A percentile compares a stretch with the other conserved stretches of the same genome.
Evolutionary conservation across 441 rosid genomes (phyloP).

Genomic region (Oxalis stricta): DNA sequence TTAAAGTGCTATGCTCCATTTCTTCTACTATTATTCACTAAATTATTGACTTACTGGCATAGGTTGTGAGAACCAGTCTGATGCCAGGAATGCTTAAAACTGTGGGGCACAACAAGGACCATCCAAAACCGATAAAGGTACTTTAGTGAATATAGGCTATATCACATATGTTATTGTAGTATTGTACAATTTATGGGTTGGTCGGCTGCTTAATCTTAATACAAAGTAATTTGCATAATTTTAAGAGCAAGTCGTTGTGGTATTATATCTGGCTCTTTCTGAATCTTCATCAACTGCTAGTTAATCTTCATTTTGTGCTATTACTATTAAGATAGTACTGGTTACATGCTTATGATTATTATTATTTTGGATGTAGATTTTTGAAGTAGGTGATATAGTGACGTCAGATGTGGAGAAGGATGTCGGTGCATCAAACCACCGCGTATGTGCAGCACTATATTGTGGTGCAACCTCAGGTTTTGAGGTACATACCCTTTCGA

Average conservation of each 20-base stretch:
- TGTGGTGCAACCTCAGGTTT: conserved; percentile 93
- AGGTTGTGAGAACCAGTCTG: conserved; percentile 71
- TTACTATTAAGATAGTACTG: too few relatives aligned
- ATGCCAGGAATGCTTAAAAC: conserved; percentile 91
- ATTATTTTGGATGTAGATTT: conserved; percentile 36
- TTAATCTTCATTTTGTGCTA: too few relatives aligned
- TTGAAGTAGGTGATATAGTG: conserved; percentile 71
- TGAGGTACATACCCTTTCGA: conserved; percentile 57
- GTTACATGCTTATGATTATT: not conserved
- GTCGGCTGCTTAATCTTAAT: not conserved
- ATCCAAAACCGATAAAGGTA: conserved; percentile 95
- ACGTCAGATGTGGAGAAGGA: conserved; percentile 51
- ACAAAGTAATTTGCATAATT: too few relatives aligned
- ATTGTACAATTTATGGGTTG: not conserved
- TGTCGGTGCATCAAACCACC: conserved; percentile 72
- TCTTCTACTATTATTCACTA: too few relatives aligned
- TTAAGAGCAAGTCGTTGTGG: too few relatives aligned
- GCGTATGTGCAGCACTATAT: conserved; percentile 60
- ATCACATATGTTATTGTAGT: not conserved
- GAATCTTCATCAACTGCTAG: too few relatives aligned
- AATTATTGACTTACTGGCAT: conserved; percentile 4
- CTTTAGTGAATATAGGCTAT: not conserved
- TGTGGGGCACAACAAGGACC: conserved; percentile 78
- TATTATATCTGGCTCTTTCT: too few relatives aligned
- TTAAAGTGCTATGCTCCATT: too few relatives aligned